A percentile compares a stretch with the other conserved stretches of the same genome.
Evolutionary conservation across 1,284 basidiomycete genomes (phyloP).

Genomic region (Trametes hirsuta): DNA sequence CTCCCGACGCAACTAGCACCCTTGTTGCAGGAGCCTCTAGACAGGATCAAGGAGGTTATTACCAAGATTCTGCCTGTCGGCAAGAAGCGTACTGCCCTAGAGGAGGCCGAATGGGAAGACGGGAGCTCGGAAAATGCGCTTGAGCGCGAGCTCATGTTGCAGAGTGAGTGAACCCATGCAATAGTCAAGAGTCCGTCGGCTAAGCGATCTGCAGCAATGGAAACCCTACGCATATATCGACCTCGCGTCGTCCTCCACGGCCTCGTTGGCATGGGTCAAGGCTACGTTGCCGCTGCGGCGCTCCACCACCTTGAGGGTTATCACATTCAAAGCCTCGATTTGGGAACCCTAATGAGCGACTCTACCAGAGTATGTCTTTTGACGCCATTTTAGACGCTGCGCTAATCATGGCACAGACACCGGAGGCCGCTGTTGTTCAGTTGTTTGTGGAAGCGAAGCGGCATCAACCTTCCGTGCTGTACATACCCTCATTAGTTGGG

Average conservation of each 20-base stretch:
- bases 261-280: slow-evolving; percentile 86
- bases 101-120: slow-evolving; percentile 93
- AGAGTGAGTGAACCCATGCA: slow-evolving; percentile 46
- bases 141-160: slow-evolving; percentile 84
- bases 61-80: slow-evolving; percentile 70
- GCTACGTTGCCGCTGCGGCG: slow-evolving; percentile 87
- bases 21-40: slow-evolving; percentile 71
- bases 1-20: slow-evolving; percentile 89
- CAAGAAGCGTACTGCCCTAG: slow-evolving; percentile 81
- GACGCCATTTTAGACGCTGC: background rate
- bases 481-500: slow-evolving; percentile 86
- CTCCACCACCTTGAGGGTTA: slow-evolving; percentile 96
- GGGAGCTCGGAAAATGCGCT: slow-evolving; percentile 74
- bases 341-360: slow-evolving; percentile 89
- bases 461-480: slow-evolving; percentile 95
- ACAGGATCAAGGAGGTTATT: slow-evolving; percentile 74
- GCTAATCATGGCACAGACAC: slow-evolving; percentile 54
- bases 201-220: slow-evolving; percentile 68
- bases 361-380: slow-evolving; percentile 74
- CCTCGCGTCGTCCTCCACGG: slow-evolving; percentile 91
- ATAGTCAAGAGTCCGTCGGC: slow-evolving; percentile 5
- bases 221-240: slow-evolving; percentile 88
- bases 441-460: slow-evolving; percentile 98
- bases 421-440: slow-evolving; percentile 93
- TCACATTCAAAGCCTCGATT: slow-evolving; percentile 92